These are phyloP conservation scores for Solanum pinnatisectum DNA, from an alignment of 257 asterid species.

Conservation along the genomic window DNA sequence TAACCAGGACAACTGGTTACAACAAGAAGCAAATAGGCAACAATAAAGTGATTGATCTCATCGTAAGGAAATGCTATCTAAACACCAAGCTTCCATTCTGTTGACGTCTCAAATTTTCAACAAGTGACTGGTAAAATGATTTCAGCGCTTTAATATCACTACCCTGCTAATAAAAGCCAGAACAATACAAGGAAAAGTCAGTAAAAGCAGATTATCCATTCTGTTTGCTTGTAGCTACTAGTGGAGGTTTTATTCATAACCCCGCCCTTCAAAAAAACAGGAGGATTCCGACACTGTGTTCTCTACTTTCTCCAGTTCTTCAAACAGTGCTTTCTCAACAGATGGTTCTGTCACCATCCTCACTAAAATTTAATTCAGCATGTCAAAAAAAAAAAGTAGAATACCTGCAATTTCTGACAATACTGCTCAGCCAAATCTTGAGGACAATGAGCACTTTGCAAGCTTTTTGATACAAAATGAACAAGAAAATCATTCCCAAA, in stretches of 20 bases:
- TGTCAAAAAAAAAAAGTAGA: background rate
- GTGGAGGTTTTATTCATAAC: background rate
- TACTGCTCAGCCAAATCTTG: conserved; percentile 82
- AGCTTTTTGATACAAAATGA: conserved; percentile 66
- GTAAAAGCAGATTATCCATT: background rate
- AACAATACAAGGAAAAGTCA: background rate
- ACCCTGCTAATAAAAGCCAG: conserved; percentile 31
- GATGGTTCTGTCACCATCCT: background rate
- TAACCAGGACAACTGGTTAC: conserved; percentile 19
- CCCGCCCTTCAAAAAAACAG: background rate
- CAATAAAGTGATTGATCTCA: background rate
- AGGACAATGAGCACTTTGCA: conserved; percentile 60
- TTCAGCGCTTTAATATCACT: conserved; percentile 63
- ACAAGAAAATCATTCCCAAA: conserved; percentile 73
- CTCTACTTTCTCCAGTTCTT: background rate
- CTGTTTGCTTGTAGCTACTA: background rate
- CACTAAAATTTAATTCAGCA: background rate
- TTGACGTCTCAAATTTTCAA: conserved; percentile 68
- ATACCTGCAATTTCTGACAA: conserved; percentile 83
- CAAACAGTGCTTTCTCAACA: background rate
- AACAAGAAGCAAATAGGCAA: conserved; percentile 9
- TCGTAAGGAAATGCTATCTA: conserved; percentile 37
- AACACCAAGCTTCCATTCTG: conserved; percentile 81
- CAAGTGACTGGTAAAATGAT: conserved; percentile 70
- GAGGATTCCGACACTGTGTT: background rate